These are phyloP conservation scores for Achaetomium macrosporum DNA, from an alignment of 2,329 filamentous ascomycete species.

Conservation along the genomic window DNA sequence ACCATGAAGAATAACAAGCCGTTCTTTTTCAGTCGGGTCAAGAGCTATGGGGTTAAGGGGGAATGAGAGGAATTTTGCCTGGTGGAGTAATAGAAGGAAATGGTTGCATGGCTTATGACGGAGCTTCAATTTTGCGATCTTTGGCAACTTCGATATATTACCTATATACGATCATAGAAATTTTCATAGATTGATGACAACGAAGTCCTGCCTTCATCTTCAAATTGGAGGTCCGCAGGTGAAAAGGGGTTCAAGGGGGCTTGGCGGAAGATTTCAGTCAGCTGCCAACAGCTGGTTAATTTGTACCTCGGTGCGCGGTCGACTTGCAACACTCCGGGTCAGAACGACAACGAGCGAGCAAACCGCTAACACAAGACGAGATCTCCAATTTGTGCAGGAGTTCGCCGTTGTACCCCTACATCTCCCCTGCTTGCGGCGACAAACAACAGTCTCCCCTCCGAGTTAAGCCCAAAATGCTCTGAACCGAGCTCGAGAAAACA, in stretches of 20 bases:
- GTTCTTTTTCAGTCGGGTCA: conserved; percentile 62
- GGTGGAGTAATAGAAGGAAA: background rate
- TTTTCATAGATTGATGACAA: too few relatives aligned
- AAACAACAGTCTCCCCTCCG: background rate
- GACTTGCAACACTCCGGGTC: too few relatives aligned
- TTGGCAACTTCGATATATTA: too few relatives aligned
- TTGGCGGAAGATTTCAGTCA: too few relatives aligned
- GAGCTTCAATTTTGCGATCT: background rate
- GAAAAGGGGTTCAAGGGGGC: background rate
- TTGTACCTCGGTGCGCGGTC: background rate
- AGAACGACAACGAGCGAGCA: too few relatives aligned
- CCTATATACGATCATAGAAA: too few relatives aligned
- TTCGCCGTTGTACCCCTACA: too few relatives aligned
- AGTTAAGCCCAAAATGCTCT: background rate
- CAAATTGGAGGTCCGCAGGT: background rate
- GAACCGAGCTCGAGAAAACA: background rate
- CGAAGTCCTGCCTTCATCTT: too few relatives aligned
- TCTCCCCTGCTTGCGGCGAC: background rate
- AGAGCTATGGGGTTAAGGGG: conserved; percentile 49
- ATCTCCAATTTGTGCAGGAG: too few relatives aligned
- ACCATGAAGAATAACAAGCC: conserved; percentile 56
- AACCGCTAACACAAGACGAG: too few relatives aligned
- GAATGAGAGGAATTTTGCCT: conserved; percentile 27
- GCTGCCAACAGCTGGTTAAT: background rate
- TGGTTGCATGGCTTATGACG: background rate